Evolutionary conservation across 2,329 filamentous ascomycete genomes (phyloP).

Genomic region (Davidsoniella australis): DNA sequence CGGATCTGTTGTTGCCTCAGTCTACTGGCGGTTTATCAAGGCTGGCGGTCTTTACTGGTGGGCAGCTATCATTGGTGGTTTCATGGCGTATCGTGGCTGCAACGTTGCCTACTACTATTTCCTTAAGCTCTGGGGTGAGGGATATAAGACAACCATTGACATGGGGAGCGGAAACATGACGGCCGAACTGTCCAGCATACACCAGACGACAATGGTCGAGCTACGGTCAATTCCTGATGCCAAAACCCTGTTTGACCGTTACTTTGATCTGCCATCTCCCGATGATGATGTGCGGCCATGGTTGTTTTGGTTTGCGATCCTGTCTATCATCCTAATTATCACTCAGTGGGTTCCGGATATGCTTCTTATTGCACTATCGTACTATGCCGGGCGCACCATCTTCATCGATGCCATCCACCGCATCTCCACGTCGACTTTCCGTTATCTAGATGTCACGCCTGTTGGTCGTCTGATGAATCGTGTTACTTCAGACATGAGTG

Average conservation of each 20-base stretch:
- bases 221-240: neutral
- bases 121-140: conserved; percentile 74
- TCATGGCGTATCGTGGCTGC: conserved; percentile 44
- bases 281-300: conserved; percentile 52
- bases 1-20: conserved; percentile 55
- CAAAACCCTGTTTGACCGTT: neutral
- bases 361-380: conserved; percentile 60
- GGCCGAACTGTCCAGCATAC: neutral
- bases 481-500: conserved; percentile 76
- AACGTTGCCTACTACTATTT: conserved; percentile 60
- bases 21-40: conserved; percentile 76
- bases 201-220: neutral
- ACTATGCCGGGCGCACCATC: conserved; percentile 57
- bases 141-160: conserved; percentile 28
- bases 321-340: conserved; percentile 45
- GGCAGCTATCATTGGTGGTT: conserved; percentile 43
- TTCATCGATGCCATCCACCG: conserved; percentile 56
- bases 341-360: conserved; percentile 44
- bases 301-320: conserved; percentile 51
- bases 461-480: conserved; percentile 85
- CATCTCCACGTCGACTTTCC: conserved; percentile 67
- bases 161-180: neutral
- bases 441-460: conserved; percentile 82
- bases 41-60: conserved; percentile 64
- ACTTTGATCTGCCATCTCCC: conserved; percentile 24